phyloP scores from a whole-genome alignment of 169 alveolate genomes.

The Eimeria brunetti region DNA sequence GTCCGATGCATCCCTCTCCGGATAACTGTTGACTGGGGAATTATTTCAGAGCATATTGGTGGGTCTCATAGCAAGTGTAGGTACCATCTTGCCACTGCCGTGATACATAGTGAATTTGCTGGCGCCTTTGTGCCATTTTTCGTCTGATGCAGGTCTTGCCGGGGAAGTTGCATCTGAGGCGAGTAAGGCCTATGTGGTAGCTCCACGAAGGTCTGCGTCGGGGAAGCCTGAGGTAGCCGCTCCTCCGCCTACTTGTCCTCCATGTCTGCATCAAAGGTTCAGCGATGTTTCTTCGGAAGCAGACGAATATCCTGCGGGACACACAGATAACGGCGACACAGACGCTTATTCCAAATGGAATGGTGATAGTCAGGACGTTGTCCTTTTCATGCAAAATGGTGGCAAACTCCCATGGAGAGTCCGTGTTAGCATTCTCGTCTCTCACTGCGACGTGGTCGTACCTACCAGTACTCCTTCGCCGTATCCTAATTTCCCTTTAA shows the following conservation, averaged over 20 bases:
- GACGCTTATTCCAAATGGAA: background rate
- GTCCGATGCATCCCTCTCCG: slow-evolving; percentile 44
- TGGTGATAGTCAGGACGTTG: background rate
- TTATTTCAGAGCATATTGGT: slow-evolving; percentile 40
- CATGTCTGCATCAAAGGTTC: background rate
- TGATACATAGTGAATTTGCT: background rate
- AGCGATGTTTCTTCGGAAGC: background rate
- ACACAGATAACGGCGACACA: background rate
- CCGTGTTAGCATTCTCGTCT: slow-evolving; percentile 15
- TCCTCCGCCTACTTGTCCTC: background rate
- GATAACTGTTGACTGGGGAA: slow-evolving; percentile 42
- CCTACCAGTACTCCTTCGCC: slow-evolving; percentile 50
- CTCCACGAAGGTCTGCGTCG: background rate
- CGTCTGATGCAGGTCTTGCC: background rate
- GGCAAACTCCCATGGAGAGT: slow-evolving; percentile 41
- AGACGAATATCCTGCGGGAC: background rate
- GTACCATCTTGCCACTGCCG: background rate
- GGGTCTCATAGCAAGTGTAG: background rate
- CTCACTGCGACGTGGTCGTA: slow-evolving; percentile 38
- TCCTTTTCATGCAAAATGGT: slow-evolving; percentile 1
- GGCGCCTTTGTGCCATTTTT: background rate
- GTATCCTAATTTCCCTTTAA: background rate
- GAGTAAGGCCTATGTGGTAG: background rate
- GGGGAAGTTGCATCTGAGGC: background rate
- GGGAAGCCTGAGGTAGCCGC: background rate